A percentile compares a stretch with the other conserved stretches of the same genome.
phyloP scores from a whole-genome alignment of 2,329 filamentous ascomycete species.

The Calonectria montana region DNA sequence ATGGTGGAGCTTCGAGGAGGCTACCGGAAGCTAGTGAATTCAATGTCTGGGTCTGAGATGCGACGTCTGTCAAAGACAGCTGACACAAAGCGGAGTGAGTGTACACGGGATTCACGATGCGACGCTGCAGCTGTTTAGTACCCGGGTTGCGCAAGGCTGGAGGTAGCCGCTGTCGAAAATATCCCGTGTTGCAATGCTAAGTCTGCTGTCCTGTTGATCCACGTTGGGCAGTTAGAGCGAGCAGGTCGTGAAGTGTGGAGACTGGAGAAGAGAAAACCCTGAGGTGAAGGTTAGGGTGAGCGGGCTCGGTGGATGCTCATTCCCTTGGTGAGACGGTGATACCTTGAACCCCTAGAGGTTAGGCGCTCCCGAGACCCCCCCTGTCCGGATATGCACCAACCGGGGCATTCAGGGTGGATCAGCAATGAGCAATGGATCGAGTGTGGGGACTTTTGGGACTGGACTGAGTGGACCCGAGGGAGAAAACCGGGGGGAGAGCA shows the following conservation, averaged over 20 bases:
- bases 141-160: neutral
- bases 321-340: constrained; percentile 41
- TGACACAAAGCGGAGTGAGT: constrained; percentile 5
- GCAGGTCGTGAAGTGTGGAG: neutral
- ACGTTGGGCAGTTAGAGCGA: constrained; percentile 16
- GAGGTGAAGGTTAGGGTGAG: constrained; percentile 26
- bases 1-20: constrained; percentile 21
- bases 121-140: neutral
- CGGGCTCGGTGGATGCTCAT: constrained; percentile 13
- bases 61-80: constrained; percentile 4
- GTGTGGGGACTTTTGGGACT: neutral
- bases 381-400: constrained; percentile 16
- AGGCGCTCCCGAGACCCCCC: constrained; percentile 42
- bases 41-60: constrained; percentile 22
- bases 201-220: constrained; percentile 7
- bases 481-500: constrained; percentile 16
- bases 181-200: neutral
- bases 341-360: constrained; percentile 46
- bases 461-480: neutral
- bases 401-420: constrained; percentile 2
- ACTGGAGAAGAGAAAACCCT: constrained; percentile 14
- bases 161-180: neutral
- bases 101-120: neutral
- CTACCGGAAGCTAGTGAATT: constrained; percentile 30
- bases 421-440: neutral